These are phyloP conservation scores for Leucocoprinus sp. DNA, from an alignment of 768 basidiomycete species.

Conservation along the genomic window DNA sequence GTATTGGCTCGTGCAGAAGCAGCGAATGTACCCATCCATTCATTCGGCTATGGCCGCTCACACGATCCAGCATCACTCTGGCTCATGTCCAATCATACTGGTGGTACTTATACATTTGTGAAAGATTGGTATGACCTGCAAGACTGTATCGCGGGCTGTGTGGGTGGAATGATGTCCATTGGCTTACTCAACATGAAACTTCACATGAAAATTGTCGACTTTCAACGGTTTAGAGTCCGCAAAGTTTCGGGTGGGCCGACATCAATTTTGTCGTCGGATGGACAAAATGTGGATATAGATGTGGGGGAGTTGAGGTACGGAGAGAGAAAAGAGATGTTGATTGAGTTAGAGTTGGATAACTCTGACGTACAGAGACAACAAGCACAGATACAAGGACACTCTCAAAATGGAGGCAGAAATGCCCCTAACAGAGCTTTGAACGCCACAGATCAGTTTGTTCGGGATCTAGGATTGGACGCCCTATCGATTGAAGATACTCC, in stretches of 20 bases:
- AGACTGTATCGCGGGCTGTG: conserved; percentile 85
- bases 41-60: conserved; percentile 92
- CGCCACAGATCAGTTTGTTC: conserved; percentile 86
- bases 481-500: conserved; percentile 62
- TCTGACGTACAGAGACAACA: conserved; percentile 40
- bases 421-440: conserved; percentile 40
- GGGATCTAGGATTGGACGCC: conserved; percentile 75
- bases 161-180: conserved; percentile 96
- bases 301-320: conserved; percentile 91
- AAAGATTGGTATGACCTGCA: conserved; percentile 97
- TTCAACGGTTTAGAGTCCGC: conserved; percentile 83
- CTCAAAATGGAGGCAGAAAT: not conserved
- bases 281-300: conserved; percentile 92
- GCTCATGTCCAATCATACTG: conserved; percentile 98
- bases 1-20: conserved; percentile 96
- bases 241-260: conserved; percentile 90
- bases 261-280: conserved; percentile 84
- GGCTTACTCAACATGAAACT: conserved; percentile 90
- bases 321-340: conserved; percentile 95
- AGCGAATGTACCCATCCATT: conserved; percentile 93
- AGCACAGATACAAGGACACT: conserved; percentile 19
- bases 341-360: conserved; percentile 91
- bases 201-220: conserved; percentile 89
- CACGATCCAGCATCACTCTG: conserved; percentile 97
- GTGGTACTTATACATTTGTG: conserved; percentile 96